These are phyloP conservation scores for Leishmania arabica DNA, from an alignment of 208 protist genomes.

Conservation along the genomic window DNA sequence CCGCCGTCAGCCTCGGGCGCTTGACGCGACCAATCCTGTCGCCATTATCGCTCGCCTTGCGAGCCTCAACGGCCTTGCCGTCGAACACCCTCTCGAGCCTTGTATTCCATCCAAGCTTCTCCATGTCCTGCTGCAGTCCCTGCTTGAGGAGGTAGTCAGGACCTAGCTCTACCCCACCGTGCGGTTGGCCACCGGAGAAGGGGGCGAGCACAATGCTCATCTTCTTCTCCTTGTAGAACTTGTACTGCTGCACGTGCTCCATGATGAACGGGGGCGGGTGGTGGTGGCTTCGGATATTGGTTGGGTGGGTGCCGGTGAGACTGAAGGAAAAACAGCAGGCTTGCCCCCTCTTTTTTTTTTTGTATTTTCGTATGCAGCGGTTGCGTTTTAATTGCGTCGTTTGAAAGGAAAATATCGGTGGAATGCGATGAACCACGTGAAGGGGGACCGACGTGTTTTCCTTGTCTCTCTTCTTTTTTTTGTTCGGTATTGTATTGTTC, in stretches of 20 bases:
- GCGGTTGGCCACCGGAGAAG: constrained; percentile 49
- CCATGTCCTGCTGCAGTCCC: constrained; percentile 42
- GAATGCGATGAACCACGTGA: neutral
- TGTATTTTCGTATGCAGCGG: neutral
- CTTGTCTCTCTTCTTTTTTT: no score
- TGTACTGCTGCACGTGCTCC: constrained; percentile 35
- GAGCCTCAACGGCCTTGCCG: constrained; percentile 33
- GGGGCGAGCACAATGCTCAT: constrained; percentile 49
- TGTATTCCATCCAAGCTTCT: constrained; percentile 43
- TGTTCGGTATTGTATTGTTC: neutral
- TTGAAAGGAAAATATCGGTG: neutral
- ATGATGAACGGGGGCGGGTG: constrained; percentile 2
- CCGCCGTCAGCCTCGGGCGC: constrained; percentile 34
- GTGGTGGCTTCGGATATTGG: neutral
- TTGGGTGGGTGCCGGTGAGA: neutral
- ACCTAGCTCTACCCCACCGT: constrained; percentile 48
- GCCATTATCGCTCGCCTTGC: constrained; percentile 26
- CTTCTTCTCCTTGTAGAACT: constrained; percentile 49
- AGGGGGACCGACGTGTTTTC: neutral
- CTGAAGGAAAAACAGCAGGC: neutral
- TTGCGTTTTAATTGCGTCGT: no score
- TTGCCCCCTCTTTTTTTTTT: neutral
- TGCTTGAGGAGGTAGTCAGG: constrained; percentile 45
- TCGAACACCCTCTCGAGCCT: constrained; percentile 36
- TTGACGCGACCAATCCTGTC: constrained; percentile 40